Evolutionary conservation across 495 filamentous ascomycete genomes (phyloP).

Genomic region (Aspergillus leporis): DNA sequence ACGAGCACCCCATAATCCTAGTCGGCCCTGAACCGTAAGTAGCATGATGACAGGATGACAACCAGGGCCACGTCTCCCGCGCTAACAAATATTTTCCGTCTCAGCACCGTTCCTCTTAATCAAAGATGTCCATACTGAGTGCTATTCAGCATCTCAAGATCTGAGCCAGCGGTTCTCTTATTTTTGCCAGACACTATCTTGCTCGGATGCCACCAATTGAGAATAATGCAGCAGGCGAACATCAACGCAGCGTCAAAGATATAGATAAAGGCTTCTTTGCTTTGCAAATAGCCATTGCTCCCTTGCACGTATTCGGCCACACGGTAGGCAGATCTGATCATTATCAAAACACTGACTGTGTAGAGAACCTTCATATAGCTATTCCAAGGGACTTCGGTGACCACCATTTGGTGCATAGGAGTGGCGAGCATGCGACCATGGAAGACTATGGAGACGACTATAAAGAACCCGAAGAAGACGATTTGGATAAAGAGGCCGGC

Average conservation of each 20-base stretch:
- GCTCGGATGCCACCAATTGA: constrained; percentile 37
- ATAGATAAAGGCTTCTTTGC: constrained; percentile 59
- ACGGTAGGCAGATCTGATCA: constrained; percentile 62
- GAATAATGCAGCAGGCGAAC: constrained; percentile 48
- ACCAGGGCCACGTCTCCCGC: no score
- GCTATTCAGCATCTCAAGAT: constrained; percentile 19
- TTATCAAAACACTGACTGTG: constrained; percentile 48
- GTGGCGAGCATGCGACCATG: constrained; percentile 34
- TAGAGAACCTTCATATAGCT: constrained; percentile 54
- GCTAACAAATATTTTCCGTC: no score
- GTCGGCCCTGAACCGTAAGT: no score
- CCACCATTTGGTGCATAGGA: constrained; percentile 20
- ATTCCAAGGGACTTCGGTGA: constrained; percentile 40
- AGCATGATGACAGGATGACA: no score
- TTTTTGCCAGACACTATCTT: constrained; percentile 8
- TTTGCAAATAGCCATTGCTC: constrained; percentile 47
- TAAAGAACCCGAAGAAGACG: constrained; percentile 45
- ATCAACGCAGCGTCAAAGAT: constrained; percentile 58
- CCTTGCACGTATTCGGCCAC: constrained; percentile 63
- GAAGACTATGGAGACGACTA: constrained; percentile 37
- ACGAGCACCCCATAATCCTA: no score
- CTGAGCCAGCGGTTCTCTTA: not conserved
- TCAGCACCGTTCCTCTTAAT: not conserved
- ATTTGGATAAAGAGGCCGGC: constrained; percentile 47
- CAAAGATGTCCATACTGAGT: not conserved